Conservation (phyloP, 2,329 filamentous ascomycete genomes). For the Pleoardoris graminearum region DNA sequence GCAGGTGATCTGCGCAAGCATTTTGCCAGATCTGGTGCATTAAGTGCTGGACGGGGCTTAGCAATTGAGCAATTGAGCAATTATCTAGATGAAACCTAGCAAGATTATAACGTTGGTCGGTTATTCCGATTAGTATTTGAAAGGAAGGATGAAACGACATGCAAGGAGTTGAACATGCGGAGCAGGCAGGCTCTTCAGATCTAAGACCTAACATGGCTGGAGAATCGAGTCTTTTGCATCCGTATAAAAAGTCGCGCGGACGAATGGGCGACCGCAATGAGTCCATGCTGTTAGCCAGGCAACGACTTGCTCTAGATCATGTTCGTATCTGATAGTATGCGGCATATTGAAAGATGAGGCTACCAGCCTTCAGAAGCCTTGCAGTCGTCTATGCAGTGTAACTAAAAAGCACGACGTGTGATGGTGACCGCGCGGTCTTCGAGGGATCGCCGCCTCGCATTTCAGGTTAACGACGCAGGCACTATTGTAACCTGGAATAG, state of each 20-base stretch:
- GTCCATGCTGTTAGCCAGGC: too few species aligned
- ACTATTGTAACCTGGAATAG: too few species aligned
- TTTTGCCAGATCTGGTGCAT: constrained; percentile 20
- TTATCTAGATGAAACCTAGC: constrained; percentile 34
- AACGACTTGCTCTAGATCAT: background rate
- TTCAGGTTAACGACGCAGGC: too few species aligned
- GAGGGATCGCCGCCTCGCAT: background rate
- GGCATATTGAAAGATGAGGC: constrained; percentile 2
- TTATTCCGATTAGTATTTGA: background rate
- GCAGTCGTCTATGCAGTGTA: background rate
- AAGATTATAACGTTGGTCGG: constrained; percentile 19
- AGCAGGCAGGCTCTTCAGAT: too few species aligned
- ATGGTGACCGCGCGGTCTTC: background rate
- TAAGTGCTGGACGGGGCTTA: constrained; percentile 13
- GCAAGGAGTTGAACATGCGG: background rate
- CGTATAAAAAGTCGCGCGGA: too few species aligned
- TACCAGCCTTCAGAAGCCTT: constrained; percentile 1
- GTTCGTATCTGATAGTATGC: constrained; percentile 1
- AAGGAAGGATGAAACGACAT: background rate
- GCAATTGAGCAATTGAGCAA: constrained; percentile 19
- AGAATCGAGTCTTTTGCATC: too few species aligned
- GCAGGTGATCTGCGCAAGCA: constrained; percentile 18
- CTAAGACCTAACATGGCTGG: too few species aligned
- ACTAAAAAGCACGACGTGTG: background rate
- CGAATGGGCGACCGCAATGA: too few species aligned